Percentiles rank a stretch among this genome's conserved stretches.
phyloP scores from a whole-genome alignment of 2,329 filamentous ascomycete species.

The Macrophomina tecta region DNA sequence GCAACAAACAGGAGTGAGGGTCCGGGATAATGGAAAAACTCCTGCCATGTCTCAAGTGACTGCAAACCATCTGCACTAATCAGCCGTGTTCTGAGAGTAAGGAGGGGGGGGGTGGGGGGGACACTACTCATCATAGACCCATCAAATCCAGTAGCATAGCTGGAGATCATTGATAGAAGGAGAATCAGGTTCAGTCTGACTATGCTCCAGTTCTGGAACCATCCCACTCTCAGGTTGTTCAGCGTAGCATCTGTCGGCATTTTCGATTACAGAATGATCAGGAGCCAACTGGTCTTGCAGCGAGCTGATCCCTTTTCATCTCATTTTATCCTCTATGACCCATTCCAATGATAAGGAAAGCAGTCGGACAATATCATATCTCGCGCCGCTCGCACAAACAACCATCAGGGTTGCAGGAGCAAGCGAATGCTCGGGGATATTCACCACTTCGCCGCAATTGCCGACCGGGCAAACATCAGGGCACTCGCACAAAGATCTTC shows the following conservation, averaged over 20 bases:
- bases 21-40: constrained; percentile 33
- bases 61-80: not conserved
- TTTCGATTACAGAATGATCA: too few relatives aligned
- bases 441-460: not conserved
- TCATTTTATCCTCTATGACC: too few relatives aligned
- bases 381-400: too few relatives aligned
- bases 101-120: not conserved
- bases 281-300: too few relatives aligned
- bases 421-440: too few relatives aligned
- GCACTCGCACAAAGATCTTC: too few relatives aligned
- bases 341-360: too few relatives aligned
- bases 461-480: not conserved
- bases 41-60: not conserved
- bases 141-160: constrained; percentile 30
- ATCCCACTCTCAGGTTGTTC: not conserved
- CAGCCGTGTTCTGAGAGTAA: constrained; percentile 17
- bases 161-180: constrained; percentile 28
- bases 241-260: not conserved
- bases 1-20: constrained; percentile 24
- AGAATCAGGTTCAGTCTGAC: constrained; percentile 29
- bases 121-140: constrained; percentile 31
- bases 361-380: too few relatives aligned
- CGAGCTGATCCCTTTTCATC: too few relatives aligned
- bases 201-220: constrained; percentile 21
- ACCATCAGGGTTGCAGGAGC: too few relatives aligned